A percentile compares a stretch with the other conserved stretches of the same genome.
Conservation (phyloP, 2,329 filamentous ascomycete genomes). For the Apiospora saccharicola region DNA sequence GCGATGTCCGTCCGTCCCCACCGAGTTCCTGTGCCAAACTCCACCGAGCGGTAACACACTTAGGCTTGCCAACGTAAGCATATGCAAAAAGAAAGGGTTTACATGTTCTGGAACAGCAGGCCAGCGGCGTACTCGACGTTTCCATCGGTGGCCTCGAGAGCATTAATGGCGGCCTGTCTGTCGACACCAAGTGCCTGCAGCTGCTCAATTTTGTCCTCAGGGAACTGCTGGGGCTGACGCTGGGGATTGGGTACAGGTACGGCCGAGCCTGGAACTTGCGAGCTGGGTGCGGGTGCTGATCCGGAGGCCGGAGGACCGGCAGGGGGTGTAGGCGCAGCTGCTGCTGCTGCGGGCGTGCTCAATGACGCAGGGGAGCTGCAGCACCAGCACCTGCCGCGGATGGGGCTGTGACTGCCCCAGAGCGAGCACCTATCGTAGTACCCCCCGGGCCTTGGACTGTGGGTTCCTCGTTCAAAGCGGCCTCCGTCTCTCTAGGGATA, state of each 20-base stretch:
- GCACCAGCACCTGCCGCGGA: conserved; percentile 40
- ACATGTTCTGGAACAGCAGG: conserved; percentile 68
- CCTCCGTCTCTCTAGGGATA: conserved; percentile 85
- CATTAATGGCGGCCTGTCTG: conserved; percentile 77
- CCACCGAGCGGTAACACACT: conserved; percentile 14
- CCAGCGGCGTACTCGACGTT: conserved; percentile 90
- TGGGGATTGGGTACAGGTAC: conserved; percentile 34
- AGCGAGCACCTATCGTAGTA: conserved; percentile 84
- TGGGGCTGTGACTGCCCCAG: conserved; percentile 75
- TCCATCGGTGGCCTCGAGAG: conserved; percentile 82
- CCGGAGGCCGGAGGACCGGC: conserved; percentile 32
- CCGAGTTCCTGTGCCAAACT: conserved; percentile 8
- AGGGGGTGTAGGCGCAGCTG: conserved; percentile 29
- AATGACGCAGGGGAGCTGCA: conserved; percentile 35
- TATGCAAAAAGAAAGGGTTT: background rate
- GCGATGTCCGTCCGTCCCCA: conserved; percentile 11
- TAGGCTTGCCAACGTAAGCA: background rate
- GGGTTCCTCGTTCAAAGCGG: conserved; percentile 78
- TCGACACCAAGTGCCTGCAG: conserved; percentile 81
- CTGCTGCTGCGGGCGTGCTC: conserved; percentile 29
- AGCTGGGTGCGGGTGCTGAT: conserved; percentile 38
- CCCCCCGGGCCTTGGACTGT: conserved; percentile 85
- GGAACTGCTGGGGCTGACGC: conserved; percentile 41
- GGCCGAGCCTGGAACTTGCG: conserved; percentile 36
- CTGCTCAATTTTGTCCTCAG: conserved; percentile 76